Base-by-base conservation (phyloP, 768 basidiomycete genomes). In the Boletus pseudopeckii region DNA sequence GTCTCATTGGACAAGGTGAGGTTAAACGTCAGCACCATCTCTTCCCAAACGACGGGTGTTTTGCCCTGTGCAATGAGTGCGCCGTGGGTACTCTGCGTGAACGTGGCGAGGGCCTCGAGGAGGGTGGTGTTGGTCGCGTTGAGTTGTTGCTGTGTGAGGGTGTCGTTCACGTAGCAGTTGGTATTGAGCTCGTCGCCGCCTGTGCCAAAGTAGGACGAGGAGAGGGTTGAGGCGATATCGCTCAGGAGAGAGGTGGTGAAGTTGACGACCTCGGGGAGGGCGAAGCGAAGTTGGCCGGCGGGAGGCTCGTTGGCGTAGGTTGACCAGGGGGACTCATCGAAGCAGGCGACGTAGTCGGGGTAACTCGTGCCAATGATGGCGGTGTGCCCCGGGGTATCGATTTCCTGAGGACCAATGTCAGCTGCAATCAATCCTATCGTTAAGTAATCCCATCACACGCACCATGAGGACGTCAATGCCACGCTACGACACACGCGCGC, bases 381-480 rank as follows among this genome's bases (percentile, higher is more conserved):
- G 2, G 90, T 90, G 68, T 93, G 92, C 0, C 91, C 92, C 1
- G 92, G 92, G 2, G 81, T 88, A 64, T 92, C 92, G 48, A 93
- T 80, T 74, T 92, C 91, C 81, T 85, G 50, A n/a, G 14, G 26
- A 30, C 6, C 11, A 24, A 33, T 4, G 36, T 54, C 33, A 58
- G 20, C 13, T 8, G 3, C 5, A 7, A 32, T 14, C 26, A 24
- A 24, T 24, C 24, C 3, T 0, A 33, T 22, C 3, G 0, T 11
- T 3, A 26, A 38, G 9, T 3, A 26, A 40, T 3, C 14, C 13
- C 5, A 18, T 9, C 2, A n/a, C 34, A 55, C 67, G 11, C 34
- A 80, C 79, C 59, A 84, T 34, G 22, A 90, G 61, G 4, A 91
- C 80, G 46, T 91, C 88, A 28, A 92, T 85, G 7, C 90, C 90